Evolutionary conservation across 768 basidiomycete species (phyloP).

Genomic region (Boletus subcaerulescens): DNA sequence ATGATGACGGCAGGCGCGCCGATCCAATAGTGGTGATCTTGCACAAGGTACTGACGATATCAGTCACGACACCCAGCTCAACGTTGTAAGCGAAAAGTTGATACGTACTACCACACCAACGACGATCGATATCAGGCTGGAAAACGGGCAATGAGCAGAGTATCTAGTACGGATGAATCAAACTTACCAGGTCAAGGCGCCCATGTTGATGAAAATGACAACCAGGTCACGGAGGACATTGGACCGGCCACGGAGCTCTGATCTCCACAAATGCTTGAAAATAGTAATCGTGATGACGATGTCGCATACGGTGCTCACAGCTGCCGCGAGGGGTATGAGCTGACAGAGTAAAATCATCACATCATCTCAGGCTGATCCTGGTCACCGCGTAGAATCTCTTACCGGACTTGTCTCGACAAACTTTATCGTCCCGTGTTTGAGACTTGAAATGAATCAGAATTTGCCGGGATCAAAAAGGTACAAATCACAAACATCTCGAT

Average conservation of each 20-base stretch:
- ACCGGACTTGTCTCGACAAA: conserved; percentile 9
- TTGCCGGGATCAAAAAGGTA: no score
- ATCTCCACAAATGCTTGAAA: conserved; percentile 12
- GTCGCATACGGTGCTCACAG: conserved; percentile 9
- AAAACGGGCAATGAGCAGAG: not conserved
- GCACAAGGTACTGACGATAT: conserved; percentile 3
- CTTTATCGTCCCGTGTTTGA: not conserved
- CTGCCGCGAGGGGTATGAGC: conserved; percentile 6
- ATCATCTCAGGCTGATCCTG: not conserved
- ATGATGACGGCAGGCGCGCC: conserved; percentile 5
- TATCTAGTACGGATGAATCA: no score
- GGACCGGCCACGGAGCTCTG: conserved; percentile 4
- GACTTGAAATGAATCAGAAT: not conserved
- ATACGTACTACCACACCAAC: conserved; percentile 8
- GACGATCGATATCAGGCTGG: conserved; percentile 8
- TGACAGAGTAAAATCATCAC: not conserved
- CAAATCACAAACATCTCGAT: conserved; percentile 1
- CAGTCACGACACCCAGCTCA: not conserved
- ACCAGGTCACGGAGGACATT: conserved; percentile 6
- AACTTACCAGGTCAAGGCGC: conserved; percentile 12
- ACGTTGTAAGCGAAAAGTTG: not conserved
- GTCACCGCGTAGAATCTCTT: not conserved
- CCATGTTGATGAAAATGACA: conserved; percentile 16
- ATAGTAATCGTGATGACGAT: conserved; percentile 9
- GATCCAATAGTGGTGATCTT: conserved; percentile 10